Percentiles rank a stretch among this genome's conserved stretches.
These are phyloP conservation scores for Chamaecyparis obtusa DNA, from an alignment of 75 land plant genomes.

Conservation along the genomic window DNA sequence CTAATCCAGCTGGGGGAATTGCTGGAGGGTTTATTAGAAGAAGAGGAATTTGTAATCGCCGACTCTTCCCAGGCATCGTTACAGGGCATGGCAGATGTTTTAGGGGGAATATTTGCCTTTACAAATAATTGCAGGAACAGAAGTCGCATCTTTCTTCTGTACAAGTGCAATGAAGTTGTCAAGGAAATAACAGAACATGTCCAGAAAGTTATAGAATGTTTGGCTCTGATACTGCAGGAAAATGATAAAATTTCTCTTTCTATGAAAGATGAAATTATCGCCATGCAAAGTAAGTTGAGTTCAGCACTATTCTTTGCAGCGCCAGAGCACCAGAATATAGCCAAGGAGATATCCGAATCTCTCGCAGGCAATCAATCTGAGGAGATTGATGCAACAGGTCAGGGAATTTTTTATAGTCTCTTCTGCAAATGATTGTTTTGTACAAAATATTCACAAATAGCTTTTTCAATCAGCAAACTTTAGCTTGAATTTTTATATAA, in stretches of 20 bases:
- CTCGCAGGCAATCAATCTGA: slow-evolving; percentile 2
- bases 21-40: slow-evolving; percentile 11
- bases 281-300: neutral
- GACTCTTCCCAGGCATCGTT: slow-evolving; percentile 11
- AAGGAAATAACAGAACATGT: neutral
- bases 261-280: neutral
- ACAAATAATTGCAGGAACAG: neutral
- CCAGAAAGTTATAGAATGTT: neutral
- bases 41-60: slow-evolving; percentile 6
- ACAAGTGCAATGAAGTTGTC: neutral
- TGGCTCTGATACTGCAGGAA: slow-evolving; percentile 1
- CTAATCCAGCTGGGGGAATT: slow-evolving; percentile 9
- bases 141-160: neutral
- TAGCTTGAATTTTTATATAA: neutral
- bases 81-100: slow-evolving; percentile 6
- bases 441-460: neutral
- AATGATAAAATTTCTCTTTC: neutral
- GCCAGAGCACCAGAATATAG: slow-evolving; percentile 15
- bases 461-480: neutral
- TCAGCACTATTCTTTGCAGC: slow-evolving; percentile 11
- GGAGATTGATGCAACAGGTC: neutral
- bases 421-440: neutral
- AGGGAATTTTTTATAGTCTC: neutral
- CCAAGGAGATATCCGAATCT: neutral
- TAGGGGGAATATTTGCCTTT: slow-evolving; percentile 11